Percentiles rank a stretch among this genome's conserved stretches.
phyloP scores from a whole-genome alignment of 2,329 filamentous ascomycete genomes.

The Nothomitra cinnamomea region DNA sequence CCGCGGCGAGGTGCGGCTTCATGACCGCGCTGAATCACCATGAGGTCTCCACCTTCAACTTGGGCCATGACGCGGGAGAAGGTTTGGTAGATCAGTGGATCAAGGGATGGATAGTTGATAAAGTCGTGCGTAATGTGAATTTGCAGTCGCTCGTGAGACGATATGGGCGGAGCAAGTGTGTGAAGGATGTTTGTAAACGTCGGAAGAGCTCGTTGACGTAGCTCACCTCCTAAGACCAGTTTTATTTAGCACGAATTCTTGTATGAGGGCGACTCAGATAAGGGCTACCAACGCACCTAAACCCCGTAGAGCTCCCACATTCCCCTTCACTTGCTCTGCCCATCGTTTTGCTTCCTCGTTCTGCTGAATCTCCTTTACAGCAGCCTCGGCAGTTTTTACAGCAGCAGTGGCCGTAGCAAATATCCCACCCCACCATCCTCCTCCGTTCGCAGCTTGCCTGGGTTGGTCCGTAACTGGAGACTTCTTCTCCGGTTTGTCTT shows the following conservation, averaged over 20 bases:
- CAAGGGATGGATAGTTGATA: slow-evolving; percentile 81
- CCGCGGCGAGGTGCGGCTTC: slow-evolving; percentile 58
- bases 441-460: slow-evolving; percentile 28
- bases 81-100: slow-evolving; percentile 78
- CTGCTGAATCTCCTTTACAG: slow-evolving; percentile 86
- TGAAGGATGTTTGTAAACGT: slow-evolving; percentile 92
- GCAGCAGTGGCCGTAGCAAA: slow-evolving; percentile 66
- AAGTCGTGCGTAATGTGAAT: slow-evolving; percentile 97
- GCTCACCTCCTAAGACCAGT: slow-evolving; percentile 52
- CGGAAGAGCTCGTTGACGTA: slow-evolving; percentile 71
- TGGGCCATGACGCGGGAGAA: slow-evolving; percentile 98
- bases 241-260: neutral
- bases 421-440: slow-evolving; percentile 80
- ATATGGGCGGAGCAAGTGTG: slow-evolving; percentile 89
- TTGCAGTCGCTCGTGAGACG: slow-evolving; percentile 86
- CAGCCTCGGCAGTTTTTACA: slow-evolving; percentile 81
- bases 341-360: slow-evolving; percentile 94
- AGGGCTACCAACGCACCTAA: slow-evolving; percentile 40
- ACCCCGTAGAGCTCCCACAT: slow-evolving; percentile 60
- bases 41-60: slow-evolving; percentile 86
- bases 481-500: slow-evolving; percentile 3
- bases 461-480: slow-evolving; percentile 8
- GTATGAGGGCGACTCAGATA: neutral
- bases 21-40: slow-evolving; percentile 85
- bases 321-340: slow-evolving; percentile 85